Percentiles rank a stretch among this genome's conserved stretches.
Conservation (phyloP, 192 early-diverging fungal species). For the Phlyctochytrium bullatum region DNA sequence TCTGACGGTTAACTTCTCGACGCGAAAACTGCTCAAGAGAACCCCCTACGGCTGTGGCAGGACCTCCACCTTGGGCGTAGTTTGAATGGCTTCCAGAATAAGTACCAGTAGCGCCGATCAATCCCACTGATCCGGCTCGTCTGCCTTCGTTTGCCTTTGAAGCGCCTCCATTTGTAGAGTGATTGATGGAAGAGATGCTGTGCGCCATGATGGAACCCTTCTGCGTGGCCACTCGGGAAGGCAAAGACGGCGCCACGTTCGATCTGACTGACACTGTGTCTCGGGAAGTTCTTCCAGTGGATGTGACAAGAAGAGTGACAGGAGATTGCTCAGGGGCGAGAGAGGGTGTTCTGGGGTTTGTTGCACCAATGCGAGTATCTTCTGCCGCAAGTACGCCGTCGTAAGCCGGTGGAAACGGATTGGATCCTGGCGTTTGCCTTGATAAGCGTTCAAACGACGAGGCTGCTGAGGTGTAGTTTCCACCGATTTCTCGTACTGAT, state of each 20-base stretch:
- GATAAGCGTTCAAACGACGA: not conserved
- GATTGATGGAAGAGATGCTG: not conserved
- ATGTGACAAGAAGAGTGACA: not conserved
- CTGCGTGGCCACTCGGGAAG: not conserved
- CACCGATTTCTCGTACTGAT: not conserved
- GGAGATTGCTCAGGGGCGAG: constrained; percentile 3
- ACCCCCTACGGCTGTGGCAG: too few relatives aligned
- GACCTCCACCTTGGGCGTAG: too few relatives aligned
- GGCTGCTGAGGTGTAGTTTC: not conserved
- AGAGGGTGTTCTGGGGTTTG: too few relatives aligned
- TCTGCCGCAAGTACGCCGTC: too few relatives aligned
- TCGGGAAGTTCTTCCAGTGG: not conserved
- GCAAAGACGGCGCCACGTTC: not conserved
- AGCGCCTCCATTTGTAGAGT: not conserved
- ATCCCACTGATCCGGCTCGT: too few relatives aligned
- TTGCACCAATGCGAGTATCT: too few relatives aligned
- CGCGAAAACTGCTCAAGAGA: too few relatives aligned
- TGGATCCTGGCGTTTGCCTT: not conserved
- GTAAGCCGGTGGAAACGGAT: not conserved
- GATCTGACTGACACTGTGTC: not conserved
- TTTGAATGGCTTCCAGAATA: too few relatives aligned
- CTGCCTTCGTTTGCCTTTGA: too few relatives aligned
- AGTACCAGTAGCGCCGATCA: too few relatives aligned
- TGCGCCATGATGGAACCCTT: not conserved
- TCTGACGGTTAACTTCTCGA: too few relatives aligned